Evolutionary conservation across 257 asterid species (phyloP), one percentile per base, ranked within the genome.

Genomic region (Striga asiatica): DNA sequence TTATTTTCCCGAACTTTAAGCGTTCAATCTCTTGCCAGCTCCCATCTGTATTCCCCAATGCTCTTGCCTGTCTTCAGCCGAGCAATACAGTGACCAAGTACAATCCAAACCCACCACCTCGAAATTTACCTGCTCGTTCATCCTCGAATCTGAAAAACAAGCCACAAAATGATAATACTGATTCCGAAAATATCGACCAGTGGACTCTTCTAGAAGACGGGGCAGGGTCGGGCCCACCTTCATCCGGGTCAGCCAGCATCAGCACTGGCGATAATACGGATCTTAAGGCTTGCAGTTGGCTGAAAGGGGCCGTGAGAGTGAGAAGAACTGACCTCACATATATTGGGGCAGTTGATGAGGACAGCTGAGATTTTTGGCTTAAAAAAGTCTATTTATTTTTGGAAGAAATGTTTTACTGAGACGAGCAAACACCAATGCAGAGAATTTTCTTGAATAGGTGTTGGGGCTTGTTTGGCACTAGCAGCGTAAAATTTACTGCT

Each of bases 171-270:
- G 95, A 79, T 1, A 43, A 43, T 21, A 50, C 54, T 29, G 89
- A 80, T 12, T 20, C 60, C 21, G 93, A 80, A 43, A 58, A 66
- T 37, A 60, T 70, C 31, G 93, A 85, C 64, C 93, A 79, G 16
- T 82, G 93, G 95, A 78, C 75, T 34, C 81, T 82, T 28, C 78
- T 85, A 67, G 95, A 85, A 61, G 95, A 85, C 25, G 95, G 95
- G 48, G 73, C 89, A 1, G 83, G 87, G 23, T 76, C 80, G 7
- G 57, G 71, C 56, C 87, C 65, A 46, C 69, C 82, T 55, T 76
- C 82, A 16, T 54, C 69, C 63, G 71, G 59, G 62, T 71, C 84
- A 21, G 61, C 78, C 5, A 58, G 60, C 25, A 64, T 50, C 21
- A 67, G 79, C 28, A 69, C 82, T 34, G 64, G 74, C 48, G 87